Percentiles rank a stretch among this genome's conserved stretches.
phyloP scores from a whole-genome alignment of 371 early-diverging fungal species.

The Mucor lusitanicus region DNA sequence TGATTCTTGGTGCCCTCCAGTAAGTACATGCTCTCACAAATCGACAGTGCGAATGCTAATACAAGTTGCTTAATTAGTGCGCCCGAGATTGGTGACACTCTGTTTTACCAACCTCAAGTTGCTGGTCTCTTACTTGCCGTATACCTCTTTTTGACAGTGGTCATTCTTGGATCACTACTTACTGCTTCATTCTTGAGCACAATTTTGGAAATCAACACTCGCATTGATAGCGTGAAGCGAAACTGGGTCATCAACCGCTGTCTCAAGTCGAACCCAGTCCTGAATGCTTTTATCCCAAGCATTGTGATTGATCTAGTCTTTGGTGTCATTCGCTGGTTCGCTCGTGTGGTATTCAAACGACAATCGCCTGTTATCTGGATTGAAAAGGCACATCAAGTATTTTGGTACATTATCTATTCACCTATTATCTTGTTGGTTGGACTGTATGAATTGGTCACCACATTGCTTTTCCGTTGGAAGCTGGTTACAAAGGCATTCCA shows the following conservation, averaged over 20 bases:
- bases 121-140: constrained; percentile 34
- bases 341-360: constrained; percentile 7
- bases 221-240: constrained; percentile 19
- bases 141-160: constrained; percentile 37
- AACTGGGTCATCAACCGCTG: constrained; percentile 23
- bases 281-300: constrained; percentile 31
- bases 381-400: constrained; percentile 35
- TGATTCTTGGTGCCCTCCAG: constrained; percentile 49
- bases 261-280: constrained; percentile 7
- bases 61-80: constrained; percentile 23
- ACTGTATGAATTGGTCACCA: constrained; percentile 11
- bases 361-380: constrained; percentile 16
- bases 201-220: constrained; percentile 24
- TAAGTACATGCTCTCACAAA: constrained; percentile 18
- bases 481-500: constrained; percentile 4
- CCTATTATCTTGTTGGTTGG: constrained; percentile 37
- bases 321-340: constrained; percentile 15
- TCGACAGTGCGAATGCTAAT: background rate
- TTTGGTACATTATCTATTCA: constrained; percentile 41
- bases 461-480: constrained; percentile 9
- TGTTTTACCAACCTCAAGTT: constrained; percentile 35
- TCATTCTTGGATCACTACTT: constrained; percentile 32
- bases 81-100: constrained; percentile 40
- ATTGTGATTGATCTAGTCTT: constrained; percentile 32
- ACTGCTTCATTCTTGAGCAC: constrained; percentile 44